Conservation (phyloP, 1,284 basidiomycete genomes). For the Irpex rosettiformis region DNA sequence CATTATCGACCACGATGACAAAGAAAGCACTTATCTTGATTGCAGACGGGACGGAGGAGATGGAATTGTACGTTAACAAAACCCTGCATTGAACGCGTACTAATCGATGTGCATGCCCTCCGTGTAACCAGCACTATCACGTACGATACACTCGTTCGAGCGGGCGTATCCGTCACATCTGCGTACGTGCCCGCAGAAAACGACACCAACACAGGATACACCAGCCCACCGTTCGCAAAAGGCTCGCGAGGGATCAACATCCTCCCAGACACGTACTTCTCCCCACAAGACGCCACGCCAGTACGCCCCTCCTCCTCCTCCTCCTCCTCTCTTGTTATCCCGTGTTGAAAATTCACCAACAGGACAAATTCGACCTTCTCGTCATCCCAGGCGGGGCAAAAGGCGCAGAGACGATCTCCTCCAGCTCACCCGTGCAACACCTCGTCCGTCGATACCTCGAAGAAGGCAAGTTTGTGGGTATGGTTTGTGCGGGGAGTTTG, state of each 20-base stretch:
- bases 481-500: conserved; percentile 82
- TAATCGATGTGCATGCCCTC: conserved; percentile 3
- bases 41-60: conserved; percentile 90
- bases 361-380: conserved; percentile 65
- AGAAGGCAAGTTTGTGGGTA: conserved; percentile 63
- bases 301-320: conserved; percentile 13
- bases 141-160: conserved; percentile 78
- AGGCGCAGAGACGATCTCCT: conserved; percentile 74
- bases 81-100: neutral
- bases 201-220: conserved; percentile 10
- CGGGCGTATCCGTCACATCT: conserved; percentile 60
- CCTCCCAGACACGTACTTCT: conserved; percentile 61
- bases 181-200: conserved; percentile 52
- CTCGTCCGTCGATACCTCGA: conserved; percentile 63
- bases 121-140: conserved; percentile 58
- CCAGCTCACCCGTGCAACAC: conserved; percentile 55
- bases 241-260: conserved; percentile 76
- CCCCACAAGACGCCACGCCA: conserved; percentile 31
- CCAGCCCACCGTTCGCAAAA: conserved; percentile 41
- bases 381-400: conserved; percentile 81
- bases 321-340: neutral
- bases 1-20: neutral
- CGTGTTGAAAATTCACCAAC: too few relatives aligned
- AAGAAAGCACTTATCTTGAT: conserved; percentile 67
- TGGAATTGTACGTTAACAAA: conserved; percentile 67